These are phyloP conservation scores for Somion occarium DNA, from an alignment of 1,284 basidiomycete species.

Conservation along the genomic window DNA sequence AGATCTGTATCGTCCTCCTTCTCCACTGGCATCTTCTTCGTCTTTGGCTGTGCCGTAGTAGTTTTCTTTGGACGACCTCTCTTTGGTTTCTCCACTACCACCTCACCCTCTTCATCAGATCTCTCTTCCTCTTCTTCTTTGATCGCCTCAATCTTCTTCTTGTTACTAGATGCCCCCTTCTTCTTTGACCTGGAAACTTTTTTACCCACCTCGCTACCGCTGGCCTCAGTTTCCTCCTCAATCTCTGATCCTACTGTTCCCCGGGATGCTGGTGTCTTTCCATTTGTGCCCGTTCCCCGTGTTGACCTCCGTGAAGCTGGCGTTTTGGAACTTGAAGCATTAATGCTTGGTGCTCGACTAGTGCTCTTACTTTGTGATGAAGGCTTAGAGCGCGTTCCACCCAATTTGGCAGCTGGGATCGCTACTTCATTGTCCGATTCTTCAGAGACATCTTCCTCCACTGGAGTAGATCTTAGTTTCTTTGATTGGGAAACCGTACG, in stretches of 20 bases:
- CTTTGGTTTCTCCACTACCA: conserved; percentile 14
- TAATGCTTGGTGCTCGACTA: not conserved
- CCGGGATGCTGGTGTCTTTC: conserved; percentile 16
- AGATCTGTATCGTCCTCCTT: conserved; percentile 7
- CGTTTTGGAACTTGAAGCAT: conserved; percentile 17
- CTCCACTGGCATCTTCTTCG: conserved; percentile 11
- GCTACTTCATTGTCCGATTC: conserved; percentile 7
- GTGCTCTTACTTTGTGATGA: not conserved
- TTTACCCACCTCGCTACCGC: conserved; percentile 23
- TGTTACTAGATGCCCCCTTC: conserved; percentile 26
- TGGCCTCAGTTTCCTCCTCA: conserved; percentile 22
- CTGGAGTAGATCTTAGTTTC: conserved; percentile 1
- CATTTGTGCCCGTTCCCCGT: conserved; percentile 27
- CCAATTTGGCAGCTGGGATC: not conserved
- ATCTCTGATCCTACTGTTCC: conserved; percentile 19
- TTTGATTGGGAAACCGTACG: conserved; percentile 6
- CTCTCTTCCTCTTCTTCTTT: conserved; percentile 12
- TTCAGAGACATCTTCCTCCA: conserved; percentile 3
- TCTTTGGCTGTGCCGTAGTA: conserved; percentile 1
- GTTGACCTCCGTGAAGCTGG: conserved; percentile 21
- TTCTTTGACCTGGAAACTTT: conserved; percentile 22
- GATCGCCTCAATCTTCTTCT: conserved; percentile 19
- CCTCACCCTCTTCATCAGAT: conserved; percentile 10
- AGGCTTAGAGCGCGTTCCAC: not conserved
- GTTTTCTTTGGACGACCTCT: conserved; percentile 17